These are phyloP conservation scores for Meripilus lineatus DNA, from an alignment of 1,284 basidiomycete species.

Conservation along the genomic window DNA sequence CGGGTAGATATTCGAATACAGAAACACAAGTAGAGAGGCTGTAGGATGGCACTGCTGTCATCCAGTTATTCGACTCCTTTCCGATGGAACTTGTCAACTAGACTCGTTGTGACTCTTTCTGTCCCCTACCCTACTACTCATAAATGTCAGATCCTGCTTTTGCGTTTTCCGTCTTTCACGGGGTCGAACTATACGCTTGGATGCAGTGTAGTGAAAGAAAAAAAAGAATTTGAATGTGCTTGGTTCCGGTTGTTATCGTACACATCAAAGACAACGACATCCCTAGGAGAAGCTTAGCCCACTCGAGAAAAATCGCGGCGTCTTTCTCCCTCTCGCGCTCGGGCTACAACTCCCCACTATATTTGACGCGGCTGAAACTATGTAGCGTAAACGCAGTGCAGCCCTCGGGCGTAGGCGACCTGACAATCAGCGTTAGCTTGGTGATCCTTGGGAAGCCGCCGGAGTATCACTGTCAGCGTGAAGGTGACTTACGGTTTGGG, in stretches of 20 bases:
- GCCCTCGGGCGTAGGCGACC: constrained; percentile 18
- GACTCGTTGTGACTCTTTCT: constrained; percentile 8
- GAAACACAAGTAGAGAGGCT: constrained; percentile 48
- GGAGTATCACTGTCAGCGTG: neutral
- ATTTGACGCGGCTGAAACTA: constrained; percentile 28
- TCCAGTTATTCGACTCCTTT: no score
- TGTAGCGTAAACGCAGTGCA: constrained; percentile 46
- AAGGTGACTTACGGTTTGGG: constrained; percentile 37
- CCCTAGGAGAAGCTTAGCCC: no score
- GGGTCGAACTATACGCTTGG: no score
- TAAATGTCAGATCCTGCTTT: no score
- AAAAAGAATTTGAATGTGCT: neutral
- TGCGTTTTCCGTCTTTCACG: neutral
- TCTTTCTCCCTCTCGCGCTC: no score
- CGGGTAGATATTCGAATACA: constrained; percentile 66
- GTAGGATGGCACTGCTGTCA: constrained; percentile 4
- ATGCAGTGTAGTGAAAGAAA: no score
- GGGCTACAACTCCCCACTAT: no score
- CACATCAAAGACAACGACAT: no score
- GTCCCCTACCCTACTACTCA: no score
- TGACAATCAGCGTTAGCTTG: constrained; percentile 9
- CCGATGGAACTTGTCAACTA: no score
- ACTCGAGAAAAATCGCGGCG: no score
- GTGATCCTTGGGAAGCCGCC: neutral
- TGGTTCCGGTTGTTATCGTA: neutral